A percentile compares a stretch with the other conserved stretches of the same genome.
phyloP scores from a whole-genome alignment of 2,329 filamentous ascomycete species.

The Emmonsiellopsis sp. region DNA sequence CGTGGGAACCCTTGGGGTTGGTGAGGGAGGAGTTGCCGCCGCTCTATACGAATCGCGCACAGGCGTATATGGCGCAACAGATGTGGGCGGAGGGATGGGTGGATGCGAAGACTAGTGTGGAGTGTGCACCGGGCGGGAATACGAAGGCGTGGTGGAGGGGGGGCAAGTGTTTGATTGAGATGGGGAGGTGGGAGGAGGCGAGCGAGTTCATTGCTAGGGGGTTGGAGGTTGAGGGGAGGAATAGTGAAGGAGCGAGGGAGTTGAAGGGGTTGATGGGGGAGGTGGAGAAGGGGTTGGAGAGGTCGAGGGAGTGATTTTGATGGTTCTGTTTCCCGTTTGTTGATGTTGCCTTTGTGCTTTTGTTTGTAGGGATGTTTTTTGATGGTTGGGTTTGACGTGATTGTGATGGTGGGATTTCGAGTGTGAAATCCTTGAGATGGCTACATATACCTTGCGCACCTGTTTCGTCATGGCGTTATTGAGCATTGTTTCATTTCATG shows the following conservation, averaged over 20 bases:
- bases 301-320: conserved; percentile 3
- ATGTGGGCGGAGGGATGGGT: conserved; percentile 78
- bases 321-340: background rate
- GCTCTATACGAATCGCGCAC: conserved; percentile 78
- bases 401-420: too few relatives aligned
- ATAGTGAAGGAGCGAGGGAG: conserved; percentile 40
- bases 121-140: conserved; percentile 78
- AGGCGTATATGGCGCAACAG: conserved; percentile 76
- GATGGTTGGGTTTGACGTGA: too few relatives aligned
- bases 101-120: conserved; percentile 81
- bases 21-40: conserved; percentile 75
- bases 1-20: conserved; percentile 79
- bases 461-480: too few relatives aligned
- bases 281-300: conserved; percentile 55
- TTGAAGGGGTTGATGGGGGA: conserved; percentile 52
- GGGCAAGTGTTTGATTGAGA: conserved; percentile 79
- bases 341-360: background rate
- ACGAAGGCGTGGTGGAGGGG: conserved; percentile 91
- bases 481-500: too few relatives aligned
- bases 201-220: conserved; percentile 66
- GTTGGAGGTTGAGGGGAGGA: conserved; percentile 69
- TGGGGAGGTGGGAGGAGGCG: conserved; percentile 79
- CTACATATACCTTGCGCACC: too few relatives aligned
- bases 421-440: too few relatives aligned
- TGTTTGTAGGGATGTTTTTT: background rate